Conservation (phyloP, 2,329 filamentous ascomycete species). For the Beauveria sp. region DNA sequence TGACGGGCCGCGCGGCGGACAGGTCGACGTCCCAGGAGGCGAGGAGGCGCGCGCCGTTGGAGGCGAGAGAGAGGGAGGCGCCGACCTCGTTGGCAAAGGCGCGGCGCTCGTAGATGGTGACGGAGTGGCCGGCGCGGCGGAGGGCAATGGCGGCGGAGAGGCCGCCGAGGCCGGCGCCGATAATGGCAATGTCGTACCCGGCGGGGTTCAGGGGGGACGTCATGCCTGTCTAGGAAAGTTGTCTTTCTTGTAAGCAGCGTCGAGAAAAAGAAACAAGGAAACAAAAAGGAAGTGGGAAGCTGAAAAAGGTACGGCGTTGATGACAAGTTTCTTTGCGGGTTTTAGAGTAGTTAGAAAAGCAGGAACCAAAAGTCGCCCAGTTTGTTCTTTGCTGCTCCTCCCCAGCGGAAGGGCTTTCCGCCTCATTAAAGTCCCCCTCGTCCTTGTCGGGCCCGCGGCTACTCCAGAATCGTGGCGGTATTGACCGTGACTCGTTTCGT, state of each 20-base stretch:
- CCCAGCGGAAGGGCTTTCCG: background rate
- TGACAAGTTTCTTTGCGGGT: background rate
- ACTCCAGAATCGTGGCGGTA: background rate
- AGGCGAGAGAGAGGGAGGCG: constrained; percentile 54
- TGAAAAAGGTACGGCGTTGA: background rate
- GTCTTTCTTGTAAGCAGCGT: background rate
- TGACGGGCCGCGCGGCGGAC: constrained; percentile 49
- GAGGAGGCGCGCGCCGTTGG: constrained; percentile 55
- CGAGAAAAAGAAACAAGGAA: background rate
- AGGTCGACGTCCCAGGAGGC: constrained; percentile 56
- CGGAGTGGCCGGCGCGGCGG: constrained; percentile 31
- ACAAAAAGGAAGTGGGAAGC: background rate
- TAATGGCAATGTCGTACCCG: constrained; percentile 27
- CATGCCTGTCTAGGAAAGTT: background rate
- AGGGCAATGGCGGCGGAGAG: constrained; percentile 31
- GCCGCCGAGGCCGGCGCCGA: constrained; percentile 34
- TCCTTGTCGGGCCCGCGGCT: background rate
- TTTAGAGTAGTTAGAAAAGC: no score
- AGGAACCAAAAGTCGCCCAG: background rate
- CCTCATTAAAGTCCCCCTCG: background rate
- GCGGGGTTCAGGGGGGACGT: background rate
- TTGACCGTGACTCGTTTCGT: background rate
- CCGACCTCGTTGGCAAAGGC: constrained; percentile 60
- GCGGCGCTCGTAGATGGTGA: constrained; percentile 53
- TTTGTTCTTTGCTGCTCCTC: background rate